These are phyloP conservation scores for Citrus mangshanensis DNA, from an alignment of 345 rosid species.

Conservation along the genomic window DNA sequence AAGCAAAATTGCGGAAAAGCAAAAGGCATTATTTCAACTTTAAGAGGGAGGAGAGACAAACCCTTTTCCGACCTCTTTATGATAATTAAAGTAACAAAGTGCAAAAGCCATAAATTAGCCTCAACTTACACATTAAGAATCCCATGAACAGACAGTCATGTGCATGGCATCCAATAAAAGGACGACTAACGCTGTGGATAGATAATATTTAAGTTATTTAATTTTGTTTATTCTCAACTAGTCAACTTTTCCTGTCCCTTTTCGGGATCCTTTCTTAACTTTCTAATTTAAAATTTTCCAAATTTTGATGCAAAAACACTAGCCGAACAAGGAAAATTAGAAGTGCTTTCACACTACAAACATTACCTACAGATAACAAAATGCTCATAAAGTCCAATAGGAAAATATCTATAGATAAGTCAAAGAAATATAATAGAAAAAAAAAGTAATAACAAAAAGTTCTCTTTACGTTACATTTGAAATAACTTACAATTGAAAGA, in stretches of 20 bases:
- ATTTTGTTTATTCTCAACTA: background rate
- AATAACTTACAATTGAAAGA: no score
- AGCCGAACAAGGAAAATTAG: background rate
- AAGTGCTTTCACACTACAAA: background rate
- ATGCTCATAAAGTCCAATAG: background rate
- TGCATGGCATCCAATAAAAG: background rate
- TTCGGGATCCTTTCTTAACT: background rate
- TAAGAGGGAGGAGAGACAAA: background rate
- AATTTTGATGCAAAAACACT: background rate
- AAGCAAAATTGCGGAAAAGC: background rate
- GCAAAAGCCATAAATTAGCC: conserved; percentile 12
- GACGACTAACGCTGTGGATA: no score
- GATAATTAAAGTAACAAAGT: conserved; percentile 20
- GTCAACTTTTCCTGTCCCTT: background rate
- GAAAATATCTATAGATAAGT: no score
- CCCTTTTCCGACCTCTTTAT: background rate
- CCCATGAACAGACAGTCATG: background rate
- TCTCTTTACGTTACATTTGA: no score
- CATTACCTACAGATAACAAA: background rate
- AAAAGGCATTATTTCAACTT: background rate
- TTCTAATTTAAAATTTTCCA: background rate
- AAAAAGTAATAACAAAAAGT: no score
- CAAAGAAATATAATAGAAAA: no score
- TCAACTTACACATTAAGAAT: conserved; percentile 8
- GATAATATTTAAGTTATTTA: background rate